phyloP scores from a whole-genome alignment of 257 asterid species.

The Linaria vulgaris region DNA sequence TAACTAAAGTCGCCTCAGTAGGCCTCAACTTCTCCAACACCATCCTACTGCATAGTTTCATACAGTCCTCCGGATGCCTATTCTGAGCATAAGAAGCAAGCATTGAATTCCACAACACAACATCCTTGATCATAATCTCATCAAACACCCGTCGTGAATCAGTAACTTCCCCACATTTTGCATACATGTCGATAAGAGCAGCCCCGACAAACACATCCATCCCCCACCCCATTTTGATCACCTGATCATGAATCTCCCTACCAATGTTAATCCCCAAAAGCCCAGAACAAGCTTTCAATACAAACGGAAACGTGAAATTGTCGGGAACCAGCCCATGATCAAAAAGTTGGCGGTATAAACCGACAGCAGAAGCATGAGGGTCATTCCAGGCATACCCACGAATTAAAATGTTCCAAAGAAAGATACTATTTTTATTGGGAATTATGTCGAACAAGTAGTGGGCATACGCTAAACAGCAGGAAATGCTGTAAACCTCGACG shows the following conservation, averaged over 20 bases:
- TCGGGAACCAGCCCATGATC: conserved; percentile 52
- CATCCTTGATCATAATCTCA: conserved; percentile 45
- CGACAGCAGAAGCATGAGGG: conserved; percentile 44
- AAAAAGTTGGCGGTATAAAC: conserved; percentile 42
- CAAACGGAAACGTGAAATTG: conserved; percentile 57
- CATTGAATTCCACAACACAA: conserved; percentile 66
- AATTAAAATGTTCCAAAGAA: conserved; percentile 64
- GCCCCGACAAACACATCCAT: conserved; percentile 62
- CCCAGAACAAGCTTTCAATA: conserved; percentile 58
- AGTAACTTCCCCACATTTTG: conserved; percentile 49
- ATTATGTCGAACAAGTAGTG: conserved; percentile 58
- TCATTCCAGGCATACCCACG: conserved; percentile 73
- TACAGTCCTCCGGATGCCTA: conserved; percentile 50
- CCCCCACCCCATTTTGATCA: conserved; percentile 43
- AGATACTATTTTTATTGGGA: conserved; percentile 42
- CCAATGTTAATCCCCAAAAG: conserved; percentile 45
- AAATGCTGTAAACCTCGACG: conserved; percentile 44
- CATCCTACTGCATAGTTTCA: conserved; percentile 51
- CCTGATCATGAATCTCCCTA: conserved; percentile 43
- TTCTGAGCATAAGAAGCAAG: conserved; percentile 56
- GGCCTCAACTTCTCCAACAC: conserved; percentile 37
- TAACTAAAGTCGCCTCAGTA: conserved; percentile 55
- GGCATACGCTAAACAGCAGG: conserved; percentile 40
- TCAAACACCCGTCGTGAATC: conserved; percentile 49
- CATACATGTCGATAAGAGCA: conserved; percentile 64